These are phyloP conservation scores for Acrodontium crateriforme DNA, from an alignment of 2,329 filamentous ascomycete genomes.

Conservation along the genomic window DNA sequence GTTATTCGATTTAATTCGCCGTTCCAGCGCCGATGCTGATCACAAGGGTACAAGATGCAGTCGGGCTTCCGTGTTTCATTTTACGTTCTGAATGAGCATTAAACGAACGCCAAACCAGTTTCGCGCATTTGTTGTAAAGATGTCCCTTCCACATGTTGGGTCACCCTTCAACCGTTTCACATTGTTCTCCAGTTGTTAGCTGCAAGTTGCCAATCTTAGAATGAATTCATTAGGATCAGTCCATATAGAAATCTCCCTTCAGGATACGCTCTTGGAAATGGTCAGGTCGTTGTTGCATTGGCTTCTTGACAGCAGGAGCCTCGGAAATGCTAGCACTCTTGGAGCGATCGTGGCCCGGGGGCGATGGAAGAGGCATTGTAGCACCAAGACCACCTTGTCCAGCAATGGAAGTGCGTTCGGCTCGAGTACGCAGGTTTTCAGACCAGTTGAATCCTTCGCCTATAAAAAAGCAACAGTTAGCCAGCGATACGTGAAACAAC, in stretches of 20 bases:
- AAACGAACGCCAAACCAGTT: too few species aligned
- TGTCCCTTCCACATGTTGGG: too few species aligned
- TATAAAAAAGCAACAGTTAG: constrained; percentile 42
- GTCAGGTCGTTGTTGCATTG: constrained; percentile 57
- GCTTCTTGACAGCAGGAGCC: constrained; percentile 35
- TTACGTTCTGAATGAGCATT: too few species aligned
- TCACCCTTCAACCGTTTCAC: too few species aligned
- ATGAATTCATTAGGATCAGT: too few species aligned
- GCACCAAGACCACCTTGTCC: constrained; percentile 4
- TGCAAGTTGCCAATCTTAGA: too few species aligned
- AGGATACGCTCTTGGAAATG: constrained; percentile 93
- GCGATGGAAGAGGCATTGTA: constrained; percentile 1
- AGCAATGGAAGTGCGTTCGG: constrained; percentile 57
- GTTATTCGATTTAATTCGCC: too few species aligned
- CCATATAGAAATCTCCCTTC: constrained; percentile 97
- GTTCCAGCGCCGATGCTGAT: too few species aligned
- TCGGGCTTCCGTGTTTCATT: too few species aligned
- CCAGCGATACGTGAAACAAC: constrained; percentile 28
- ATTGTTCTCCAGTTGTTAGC: too few species aligned
- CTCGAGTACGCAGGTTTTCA: constrained; percentile 83
- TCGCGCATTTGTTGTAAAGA: too few species aligned
- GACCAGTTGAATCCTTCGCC: constrained; percentile 96
- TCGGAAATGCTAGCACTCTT: constrained; percentile 55
- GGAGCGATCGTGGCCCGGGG: constrained; percentile 44
- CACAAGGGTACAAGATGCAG: too few species aligned